These are phyloP conservation scores for sorghum (Sorghum bicolor) DNA, from an alignment of 176 grass and related monocot species.

Conservation along the genomic window DNA sequence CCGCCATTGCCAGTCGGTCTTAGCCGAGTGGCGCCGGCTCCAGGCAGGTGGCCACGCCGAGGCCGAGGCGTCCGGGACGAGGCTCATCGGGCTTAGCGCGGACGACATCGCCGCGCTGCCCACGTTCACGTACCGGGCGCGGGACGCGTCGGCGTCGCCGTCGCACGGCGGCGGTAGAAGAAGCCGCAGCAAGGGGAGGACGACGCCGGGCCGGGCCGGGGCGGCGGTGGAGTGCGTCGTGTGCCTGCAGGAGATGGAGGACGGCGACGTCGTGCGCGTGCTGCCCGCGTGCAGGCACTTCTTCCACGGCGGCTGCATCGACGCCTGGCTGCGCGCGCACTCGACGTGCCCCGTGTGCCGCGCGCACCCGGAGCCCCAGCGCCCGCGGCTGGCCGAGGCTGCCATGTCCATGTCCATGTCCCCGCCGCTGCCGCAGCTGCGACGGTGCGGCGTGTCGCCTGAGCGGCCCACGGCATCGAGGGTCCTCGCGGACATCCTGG, in stretches of 20 bases:
- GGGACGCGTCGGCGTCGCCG: neutral
- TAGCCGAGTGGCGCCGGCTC: slow-evolving; percentile 24
- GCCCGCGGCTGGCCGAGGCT: neutral
- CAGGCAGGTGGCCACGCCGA: neutral
- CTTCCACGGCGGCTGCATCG: slow-evolving; percentile 54
- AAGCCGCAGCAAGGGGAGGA: slow-evolving; percentile 16
- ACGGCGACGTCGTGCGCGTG: slow-evolving; percentile 60
- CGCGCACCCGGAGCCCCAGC: slow-evolving; percentile 26
- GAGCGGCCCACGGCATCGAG: slow-evolving; percentile 30
- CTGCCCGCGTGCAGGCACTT: slow-evolving; percentile 51
- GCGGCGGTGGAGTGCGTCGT: slow-evolving; percentile 53
- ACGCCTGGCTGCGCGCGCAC: slow-evolving; percentile 41
- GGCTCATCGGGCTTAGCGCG: slow-evolving; percentile 21
- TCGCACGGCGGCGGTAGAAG: neutral
- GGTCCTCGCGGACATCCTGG: slow-evolving; percentile 33
- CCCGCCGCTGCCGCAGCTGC: slow-evolving; percentile 23
- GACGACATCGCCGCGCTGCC: slow-evolving; percentile 52
- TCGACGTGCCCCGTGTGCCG: slow-evolving; percentile 52
- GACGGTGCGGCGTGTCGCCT: slow-evolving; percentile 15
- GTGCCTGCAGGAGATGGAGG: slow-evolving; percentile 51
- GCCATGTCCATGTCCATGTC: neutral
- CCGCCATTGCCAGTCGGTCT: slow-evolving; percentile 18
- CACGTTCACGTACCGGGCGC: slow-evolving; percentile 41
- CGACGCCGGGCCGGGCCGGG: neutral
- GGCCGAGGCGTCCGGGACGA: neutral